Conservation (phyloP, 371 early-diverging fungal genomes). For the Lichtheimia ornata region DNA sequence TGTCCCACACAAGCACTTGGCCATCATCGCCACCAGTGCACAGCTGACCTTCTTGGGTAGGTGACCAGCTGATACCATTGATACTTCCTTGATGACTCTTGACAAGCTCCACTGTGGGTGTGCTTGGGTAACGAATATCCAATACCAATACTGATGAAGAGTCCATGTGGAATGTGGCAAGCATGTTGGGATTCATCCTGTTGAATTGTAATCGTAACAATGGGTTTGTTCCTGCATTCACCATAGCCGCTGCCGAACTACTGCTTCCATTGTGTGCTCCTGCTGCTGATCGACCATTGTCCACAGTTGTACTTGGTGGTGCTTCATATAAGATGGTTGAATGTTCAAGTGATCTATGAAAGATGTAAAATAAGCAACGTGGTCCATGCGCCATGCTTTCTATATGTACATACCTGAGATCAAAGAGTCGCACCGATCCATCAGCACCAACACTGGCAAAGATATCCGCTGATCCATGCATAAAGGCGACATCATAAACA, state of each 20-base stretch:
- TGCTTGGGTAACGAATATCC: conserved; percentile 90
- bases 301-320: conserved; percentile 33
- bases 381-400: not conserved
- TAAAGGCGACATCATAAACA: conserved; percentile 92
- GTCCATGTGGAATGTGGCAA: conserved; percentile 90
- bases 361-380: not conserved
- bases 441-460: conserved; percentile 95
- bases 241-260: conserved; percentile 12
- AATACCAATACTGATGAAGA: conserved; percentile 78
- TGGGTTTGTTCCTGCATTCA: conserved; percentile 15
- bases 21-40: conserved; percentile 80
- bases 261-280: conserved; percentile 4
- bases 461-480: conserved; percentile 72
- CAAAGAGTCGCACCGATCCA: conserved; percentile 93
- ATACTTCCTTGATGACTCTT: conserved; percentile 77
- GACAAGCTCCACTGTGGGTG: conserved; percentile 79
- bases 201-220: conserved; percentile 64
- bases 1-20: conserved; percentile 83
- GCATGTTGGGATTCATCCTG: conserved; percentile 81
- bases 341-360: conserved; percentile 74
- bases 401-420: conserved; percentile 85
- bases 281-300: not conserved
- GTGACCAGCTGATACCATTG: conserved; percentile 84
- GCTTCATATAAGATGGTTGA: conserved; percentile 95
- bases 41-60: conserved; percentile 68